phyloP scores from a whole-genome alignment of 2,329 filamentous ascomycete genomes.

The Paecilomyces sp. region DNA sequence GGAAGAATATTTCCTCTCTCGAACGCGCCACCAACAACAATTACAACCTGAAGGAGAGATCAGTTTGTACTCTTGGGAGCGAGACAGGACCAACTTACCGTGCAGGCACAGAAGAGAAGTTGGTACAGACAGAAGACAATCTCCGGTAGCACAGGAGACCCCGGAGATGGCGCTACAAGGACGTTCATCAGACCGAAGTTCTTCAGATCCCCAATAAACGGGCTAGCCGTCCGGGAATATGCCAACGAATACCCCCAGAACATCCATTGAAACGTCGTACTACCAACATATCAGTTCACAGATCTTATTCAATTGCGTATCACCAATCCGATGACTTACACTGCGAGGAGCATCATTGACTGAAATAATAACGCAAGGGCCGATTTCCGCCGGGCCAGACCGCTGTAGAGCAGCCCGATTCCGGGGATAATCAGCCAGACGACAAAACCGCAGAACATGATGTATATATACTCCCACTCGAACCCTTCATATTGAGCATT shows the following conservation, averaged over 20 bases:
- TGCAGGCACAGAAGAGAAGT: slow-evolving; percentile 51
- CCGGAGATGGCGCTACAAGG: slow-evolving; percentile 53
- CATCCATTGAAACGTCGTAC: slow-evolving; percentile 47
- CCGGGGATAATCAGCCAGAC: slow-evolving; percentile 63
- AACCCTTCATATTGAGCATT: slow-evolving; percentile 53
- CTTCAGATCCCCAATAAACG: slow-evolving; percentile 56
- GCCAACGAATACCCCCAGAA: slow-evolving; percentile 61
- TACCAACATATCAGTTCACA: not conserved
- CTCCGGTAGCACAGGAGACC: slow-evolving; percentile 52
- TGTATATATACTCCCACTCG: slow-evolving; percentile 57
- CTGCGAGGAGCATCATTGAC: slow-evolving; percentile 50
- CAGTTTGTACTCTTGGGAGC: not conserved
- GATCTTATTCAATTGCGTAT: not conserved
- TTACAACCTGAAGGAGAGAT: slow-evolving; percentile 50
- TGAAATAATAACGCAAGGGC: slow-evolving; percentile 58
- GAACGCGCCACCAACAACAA: slow-evolving; percentile 59
- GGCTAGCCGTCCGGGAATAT: slow-evolving; percentile 52
- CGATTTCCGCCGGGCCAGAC: slow-evolving; percentile 56
- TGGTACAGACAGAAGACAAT: slow-evolving; percentile 62
- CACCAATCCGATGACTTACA: slow-evolving; percentile 27
- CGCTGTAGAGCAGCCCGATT: slow-evolving; percentile 59
- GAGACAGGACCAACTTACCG: slow-evolving; percentile 14
- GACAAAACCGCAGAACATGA: slow-evolving; percentile 50
- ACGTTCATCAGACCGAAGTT: slow-evolving; percentile 58
- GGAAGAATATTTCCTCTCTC: slow-evolving; percentile 58